These are phyloP conservation scores for Elasticomyces elasticus DNA, from an alignment of 495 filamentous ascomycete genomes.

Conservation along the genomic window DNA sequence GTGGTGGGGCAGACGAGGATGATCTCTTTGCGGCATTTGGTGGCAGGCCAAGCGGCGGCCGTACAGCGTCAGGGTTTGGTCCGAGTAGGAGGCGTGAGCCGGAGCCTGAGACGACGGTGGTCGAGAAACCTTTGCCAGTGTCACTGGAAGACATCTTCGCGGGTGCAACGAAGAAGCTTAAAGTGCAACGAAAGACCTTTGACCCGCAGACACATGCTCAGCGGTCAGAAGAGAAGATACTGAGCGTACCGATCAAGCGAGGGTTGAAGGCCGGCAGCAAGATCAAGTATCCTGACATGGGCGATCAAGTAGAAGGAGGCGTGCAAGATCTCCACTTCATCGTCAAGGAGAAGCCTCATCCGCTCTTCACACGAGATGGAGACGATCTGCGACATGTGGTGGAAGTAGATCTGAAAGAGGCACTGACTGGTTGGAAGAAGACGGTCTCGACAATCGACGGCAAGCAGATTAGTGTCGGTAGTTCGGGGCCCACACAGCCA, in stretches of 20 bases:
- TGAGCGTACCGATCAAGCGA: slow-evolving; percentile 90
- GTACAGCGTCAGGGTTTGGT: slow-evolving; percentile 34
- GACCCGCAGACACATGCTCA: slow-evolving; percentile 61
- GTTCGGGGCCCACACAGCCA: slow-evolving; percentile 73
- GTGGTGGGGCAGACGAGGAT: slow-evolving; percentile 35
- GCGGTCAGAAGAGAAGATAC: slow-evolving; percentile 75
- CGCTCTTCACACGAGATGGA: slow-evolving; percentile 69
- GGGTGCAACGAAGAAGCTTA: slow-evolving; percentile 88
- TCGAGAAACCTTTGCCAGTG: slow-evolving; percentile 73
- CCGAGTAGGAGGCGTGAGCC: slow-evolving; percentile 37
- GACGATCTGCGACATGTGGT: slow-evolving; percentile 72
- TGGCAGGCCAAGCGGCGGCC: slow-evolving; percentile 32
- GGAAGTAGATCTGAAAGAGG: slow-evolving; percentile 84
- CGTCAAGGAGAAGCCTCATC: slow-evolving; percentile 83
- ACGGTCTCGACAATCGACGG: slow-evolving; percentile 90
- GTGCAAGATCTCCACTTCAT: slow-evolving; percentile 93
- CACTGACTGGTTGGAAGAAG: slow-evolving; percentile 87
- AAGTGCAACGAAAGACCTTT: slow-evolving; percentile 91
- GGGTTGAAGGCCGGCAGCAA: slow-evolving; percentile 92
- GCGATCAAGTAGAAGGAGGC: slow-evolving; percentile 95
- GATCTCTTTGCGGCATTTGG: slow-evolving; percentile 27
- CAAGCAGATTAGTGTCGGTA: slow-evolving; percentile 64
- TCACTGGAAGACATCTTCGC: slow-evolving; percentile 78
- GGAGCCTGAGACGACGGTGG: slow-evolving; percentile 70
- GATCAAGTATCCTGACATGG: slow-evolving; percentile 92